Conservation (phyloP, 257 asterid genomes). For the Solanum sparsipilum region DNA sequence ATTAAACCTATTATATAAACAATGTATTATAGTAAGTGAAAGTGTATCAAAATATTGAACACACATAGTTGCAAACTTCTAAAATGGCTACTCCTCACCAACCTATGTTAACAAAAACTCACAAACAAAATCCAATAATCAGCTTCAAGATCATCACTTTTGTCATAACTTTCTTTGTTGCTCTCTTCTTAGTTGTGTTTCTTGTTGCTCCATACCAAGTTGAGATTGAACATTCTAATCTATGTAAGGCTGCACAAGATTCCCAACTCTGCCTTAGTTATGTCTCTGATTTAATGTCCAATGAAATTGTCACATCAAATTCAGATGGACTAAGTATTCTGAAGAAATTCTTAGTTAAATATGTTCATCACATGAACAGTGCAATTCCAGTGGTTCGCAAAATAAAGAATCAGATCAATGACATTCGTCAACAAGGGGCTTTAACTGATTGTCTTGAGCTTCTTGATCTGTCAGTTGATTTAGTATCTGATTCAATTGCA, state of each 20-base stretch:
- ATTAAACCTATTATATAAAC: not conserved
- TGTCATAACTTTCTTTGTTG: conserved; percentile 1
- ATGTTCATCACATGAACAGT: conserved; percentile 9
- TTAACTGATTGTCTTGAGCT: conserved; percentile 38
- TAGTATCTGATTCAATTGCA: conserved; percentile 15
- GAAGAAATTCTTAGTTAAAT: conserved; percentile 10
- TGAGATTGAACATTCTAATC: not conserved
- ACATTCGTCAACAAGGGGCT: conserved; percentile 3
- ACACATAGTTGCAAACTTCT: not conserved
- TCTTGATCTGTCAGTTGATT: conserved; percentile 28
- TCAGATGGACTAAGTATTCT: not conserved
- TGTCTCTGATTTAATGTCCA: conserved; percentile 10
- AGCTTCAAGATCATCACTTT: conserved; percentile 19
- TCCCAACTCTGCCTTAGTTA: conserved; percentile 16
- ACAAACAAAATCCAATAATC: conserved; percentile 1
- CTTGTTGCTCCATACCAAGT: conserved; percentile 11
- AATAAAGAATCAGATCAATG: conserved; percentile 13
- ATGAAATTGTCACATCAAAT: not conserved
- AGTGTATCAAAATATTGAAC: not conserved
- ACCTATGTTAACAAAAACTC: conserved; percentile 12
- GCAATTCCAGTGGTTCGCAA: not conserved
- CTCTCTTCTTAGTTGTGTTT: conserved; percentile 5
- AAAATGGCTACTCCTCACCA: conserved; percentile 21
- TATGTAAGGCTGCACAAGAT: conserved; percentile 20
- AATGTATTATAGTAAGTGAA: not conserved